Evolutionary conservation across 2,329 filamentous ascomycete genomes (phyloP), one percentile per base, ranked within the genome.

Genomic region (Elsinoe fawcettii): DNA sequence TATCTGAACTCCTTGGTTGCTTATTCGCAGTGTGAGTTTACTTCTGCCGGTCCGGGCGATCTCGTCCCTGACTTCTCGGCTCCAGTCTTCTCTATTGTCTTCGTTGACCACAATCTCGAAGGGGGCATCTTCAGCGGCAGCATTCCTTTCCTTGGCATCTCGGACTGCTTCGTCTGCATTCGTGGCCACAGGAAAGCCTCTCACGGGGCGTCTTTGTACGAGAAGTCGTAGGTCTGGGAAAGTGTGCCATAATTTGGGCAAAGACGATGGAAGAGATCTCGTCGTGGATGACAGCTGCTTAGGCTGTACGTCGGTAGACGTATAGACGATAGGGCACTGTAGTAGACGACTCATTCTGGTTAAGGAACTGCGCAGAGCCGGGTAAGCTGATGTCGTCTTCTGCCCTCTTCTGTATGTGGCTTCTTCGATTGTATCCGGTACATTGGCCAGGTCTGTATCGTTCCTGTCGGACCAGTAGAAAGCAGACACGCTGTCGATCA

Each of bases 381-480:
- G 30, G 30, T 56, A 56, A 14, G 23, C 23, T 12, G 54, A 56
- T 2, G 18, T 25, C 16, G 36, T 27, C 30, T 36, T 47, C 25
- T 27, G 30, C 7, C 54, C 16, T 44, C 25, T 27, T 20, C 37
- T 44, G 5, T 55, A 25, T 4, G 39, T 34, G 14, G 27, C 37
- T 20, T 56, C 41, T 37, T 56, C 54, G n/a, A 37, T 25, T 8
- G 54, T 56, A 41, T 32, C 16, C n/a, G 54, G 54, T 3, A 56
- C 20, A 27, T 56, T 41, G 8, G 64, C 62, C 18, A 63, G 57
- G 36, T 69, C 71, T 55, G 63, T 63, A 9, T 77, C 75, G 12
- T 75, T 71, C 34, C 74, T 72, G 55, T 79, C 73, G 62, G 77
- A 74, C 77, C 78, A 81, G 68, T 77, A 73, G 65, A 84, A 85